Base-by-base conservation (phyloP, 306 rosid genomes). In the Rubus parviflorus region DNA sequence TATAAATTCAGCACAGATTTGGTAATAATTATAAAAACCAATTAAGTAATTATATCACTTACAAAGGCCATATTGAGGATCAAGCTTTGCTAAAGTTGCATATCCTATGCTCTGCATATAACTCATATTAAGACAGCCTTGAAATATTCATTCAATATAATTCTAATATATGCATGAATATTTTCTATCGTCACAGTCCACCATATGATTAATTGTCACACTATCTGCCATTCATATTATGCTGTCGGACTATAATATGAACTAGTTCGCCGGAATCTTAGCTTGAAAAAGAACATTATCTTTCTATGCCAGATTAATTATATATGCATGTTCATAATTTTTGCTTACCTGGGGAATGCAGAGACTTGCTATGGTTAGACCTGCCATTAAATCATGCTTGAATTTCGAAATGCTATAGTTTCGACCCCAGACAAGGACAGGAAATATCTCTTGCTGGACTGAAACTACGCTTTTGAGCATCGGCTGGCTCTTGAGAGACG, bases 41-140 rank as follows among this genome's bases (percentile, higher is more conserved):
- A n/a, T 30, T 11, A 75, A 51, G 68, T 70, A 46, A 40, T 11
- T 42, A 65, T 13, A 19, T n/a, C 35, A 74, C 97, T 94, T 85
- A 94, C 97, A 94, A 19, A 94, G 97, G 15, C 98, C 97, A 82
- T 89, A 92, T 76, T 89, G 89, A 54, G 97, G 98, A 57, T 85
- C 93, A 76, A 94, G 94, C 80, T 86, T 88, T 54, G 97, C 98
- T 40, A 92, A 79, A 71, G 91, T 90, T 17, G 97, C 98, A 83
- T 92, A 94, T 22, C 98, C 97, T 83, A 94, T 92, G 78, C 97
- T 92, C 98, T 94, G 89, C 81, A 81, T 70, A 48, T 38, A 57
- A 72, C 11, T 20, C 76, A 20, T 8, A 13, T 56, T 56, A 49
- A 40, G 56, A 5, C 64, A 41, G 42, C 35, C 37, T 9, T 19